Evolutionary conservation across 257 asterid genomes (phyloP).

Genomic region (Penstemon davidsonii): DNA sequence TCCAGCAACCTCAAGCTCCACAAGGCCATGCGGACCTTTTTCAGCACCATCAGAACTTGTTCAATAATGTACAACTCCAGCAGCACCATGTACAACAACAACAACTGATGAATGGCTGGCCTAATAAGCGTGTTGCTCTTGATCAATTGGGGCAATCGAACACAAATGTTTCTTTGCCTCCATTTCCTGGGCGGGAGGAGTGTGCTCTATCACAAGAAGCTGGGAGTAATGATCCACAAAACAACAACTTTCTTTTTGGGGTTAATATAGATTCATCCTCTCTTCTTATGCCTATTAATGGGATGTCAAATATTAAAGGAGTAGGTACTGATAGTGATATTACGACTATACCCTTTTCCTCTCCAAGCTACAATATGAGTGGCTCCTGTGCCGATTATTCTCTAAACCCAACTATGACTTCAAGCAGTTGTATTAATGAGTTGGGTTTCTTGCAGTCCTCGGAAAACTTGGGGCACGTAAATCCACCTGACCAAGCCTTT

Average conservation of each 20-base stretch:
- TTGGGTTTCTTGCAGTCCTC: slow-evolving; percentile 48
- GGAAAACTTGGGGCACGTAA: slow-evolving; percentile 43
- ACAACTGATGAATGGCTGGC: slow-evolving; percentile 46
- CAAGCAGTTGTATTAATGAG: slow-evolving; percentile 50
- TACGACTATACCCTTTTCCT: slow-evolving; percentile 38
- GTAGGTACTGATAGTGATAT: slow-evolving; percentile 51
- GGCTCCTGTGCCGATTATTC: slow-evolving; percentile 49
- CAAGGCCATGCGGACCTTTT: slow-evolving; percentile 43
- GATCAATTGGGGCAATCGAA: slow-evolving; percentile 44
- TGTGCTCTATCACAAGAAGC: slow-evolving; percentile 51
- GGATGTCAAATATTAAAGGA: slow-evolving; percentile 49
- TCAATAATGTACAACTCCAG: slow-evolving; percentile 41
- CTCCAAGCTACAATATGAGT: slow-evolving; percentile 51
- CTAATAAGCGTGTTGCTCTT: slow-evolving; percentile 57
- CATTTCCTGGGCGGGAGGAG: slow-evolving; percentile 72
- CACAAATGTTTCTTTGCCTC: slow-evolving; percentile 57
- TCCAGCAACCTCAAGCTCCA: slow-evolving; percentile 50
- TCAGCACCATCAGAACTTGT: slow-evolving; percentile 56
- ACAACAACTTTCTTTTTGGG: slow-evolving; percentile 61
- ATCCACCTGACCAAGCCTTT: slow-evolving; percentile 52
- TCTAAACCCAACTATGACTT: slow-evolving; percentile 39
- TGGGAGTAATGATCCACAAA: slow-evolving; percentile 60
- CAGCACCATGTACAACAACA: slow-evolving; percentile 31
- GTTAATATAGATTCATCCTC: slow-evolving; percentile 62
- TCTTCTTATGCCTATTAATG: slow-evolving; percentile 48